phyloP scores from a whole-genome alignment of 495 filamentous ascomycete genomes.

The Podospora australis region DNA sequence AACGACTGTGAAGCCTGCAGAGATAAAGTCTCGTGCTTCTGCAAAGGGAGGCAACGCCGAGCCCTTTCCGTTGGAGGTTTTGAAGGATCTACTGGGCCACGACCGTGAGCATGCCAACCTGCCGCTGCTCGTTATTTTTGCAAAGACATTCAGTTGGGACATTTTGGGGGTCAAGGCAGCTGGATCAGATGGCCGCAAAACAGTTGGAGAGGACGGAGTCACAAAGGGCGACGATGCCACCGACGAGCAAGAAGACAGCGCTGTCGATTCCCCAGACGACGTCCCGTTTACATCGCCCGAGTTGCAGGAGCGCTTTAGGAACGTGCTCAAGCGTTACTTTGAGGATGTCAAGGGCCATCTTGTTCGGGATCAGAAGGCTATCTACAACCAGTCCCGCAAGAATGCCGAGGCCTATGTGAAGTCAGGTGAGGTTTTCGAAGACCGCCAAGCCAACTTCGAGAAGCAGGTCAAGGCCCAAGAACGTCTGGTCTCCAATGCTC shows the following conservation, averaged over 20 bases:
- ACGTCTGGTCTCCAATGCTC: slow-evolving; percentile 82
- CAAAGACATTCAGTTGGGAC: slow-evolving; percentile 96
- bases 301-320: slow-evolving; percentile 78
- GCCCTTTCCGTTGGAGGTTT: slow-evolving; percentile 89
- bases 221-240: slow-evolving; percentile 45
- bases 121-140: slow-evolving; percentile 85
- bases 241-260: slow-evolving; percentile 44
- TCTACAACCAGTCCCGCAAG: slow-evolving; percentile 74
- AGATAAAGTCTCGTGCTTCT: slow-evolving; percentile 45
- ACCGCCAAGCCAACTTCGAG: slow-evolving; percentile 92
- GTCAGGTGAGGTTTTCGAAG: slow-evolving; percentile 97
- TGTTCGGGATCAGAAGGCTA: slow-evolving; percentile 79
- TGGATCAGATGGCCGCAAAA: slow-evolving; percentile 69
- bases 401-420: slow-evolving; percentile 99
- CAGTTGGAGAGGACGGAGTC: slow-evolving; percentile 75
- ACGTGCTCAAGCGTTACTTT: slow-evolving; percentile 82
- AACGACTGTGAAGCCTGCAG: slow-evolving; percentile 45
- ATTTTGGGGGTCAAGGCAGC: slow-evolving; percentile 70
- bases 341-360: slow-evolving; percentile 90
- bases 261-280: slow-evolving; percentile 48
- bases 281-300: slow-evolving; percentile 67
- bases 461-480: slow-evolving; percentile 88
- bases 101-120: slow-evolving; percentile 90
- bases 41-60: slow-evolving; percentile 58
- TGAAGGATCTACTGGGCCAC: slow-evolving; percentile 91